Evolutionary conservation across 2,329 filamentous ascomycete genomes (phyloP).

Genomic region (Sporothrix globosa): DNA sequence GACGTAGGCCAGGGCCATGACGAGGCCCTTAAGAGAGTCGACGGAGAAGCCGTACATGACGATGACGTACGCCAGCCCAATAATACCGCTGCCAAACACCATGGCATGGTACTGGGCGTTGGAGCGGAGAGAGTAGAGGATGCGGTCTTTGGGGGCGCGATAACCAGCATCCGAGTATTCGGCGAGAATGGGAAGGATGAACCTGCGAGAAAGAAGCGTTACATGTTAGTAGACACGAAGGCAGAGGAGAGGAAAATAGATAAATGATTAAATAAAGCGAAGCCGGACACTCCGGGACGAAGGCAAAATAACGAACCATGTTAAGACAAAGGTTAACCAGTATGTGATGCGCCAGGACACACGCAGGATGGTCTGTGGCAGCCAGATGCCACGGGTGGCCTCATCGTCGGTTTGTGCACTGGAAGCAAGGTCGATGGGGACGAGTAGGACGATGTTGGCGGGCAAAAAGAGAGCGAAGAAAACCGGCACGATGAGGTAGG

Average conservation of each 20-base stretch:
- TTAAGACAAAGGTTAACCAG: conserved; percentile 94
- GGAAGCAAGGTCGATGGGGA: conserved; percentile 94
- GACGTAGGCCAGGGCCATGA: conserved; percentile 94
- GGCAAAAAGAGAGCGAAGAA: conserved; percentile 96
- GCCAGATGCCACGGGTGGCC: conserved; percentile 79
- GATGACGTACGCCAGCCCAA: conserved; percentile 82
- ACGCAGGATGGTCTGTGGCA: conserved; percentile 74
- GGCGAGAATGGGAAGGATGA: conserved; percentile 87
- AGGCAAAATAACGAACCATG: conserved; percentile 66
- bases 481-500: conserved; percentile 86
- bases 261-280: neutral
- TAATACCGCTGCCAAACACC: conserved; percentile 68
- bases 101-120: conserved; percentile 90
- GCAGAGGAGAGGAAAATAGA: neutral
- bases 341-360: conserved; percentile 95
- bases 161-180: conserved; percentile 96
- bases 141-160: conserved; percentile 76
- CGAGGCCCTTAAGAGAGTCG: conserved; percentile 74
- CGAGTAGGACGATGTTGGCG: conserved; percentile 84
- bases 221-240: neutral
- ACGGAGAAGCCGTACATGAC: conserved; percentile 74
- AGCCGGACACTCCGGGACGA: neutral
- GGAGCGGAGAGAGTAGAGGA: conserved; percentile 80
- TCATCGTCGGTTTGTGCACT: conserved; percentile 74
- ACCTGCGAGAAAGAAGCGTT: conserved; percentile 54